Evolutionary conservation across 2,329 filamentous ascomycete species (phyloP).

Genomic region (Fusarium sp.): DNA sequence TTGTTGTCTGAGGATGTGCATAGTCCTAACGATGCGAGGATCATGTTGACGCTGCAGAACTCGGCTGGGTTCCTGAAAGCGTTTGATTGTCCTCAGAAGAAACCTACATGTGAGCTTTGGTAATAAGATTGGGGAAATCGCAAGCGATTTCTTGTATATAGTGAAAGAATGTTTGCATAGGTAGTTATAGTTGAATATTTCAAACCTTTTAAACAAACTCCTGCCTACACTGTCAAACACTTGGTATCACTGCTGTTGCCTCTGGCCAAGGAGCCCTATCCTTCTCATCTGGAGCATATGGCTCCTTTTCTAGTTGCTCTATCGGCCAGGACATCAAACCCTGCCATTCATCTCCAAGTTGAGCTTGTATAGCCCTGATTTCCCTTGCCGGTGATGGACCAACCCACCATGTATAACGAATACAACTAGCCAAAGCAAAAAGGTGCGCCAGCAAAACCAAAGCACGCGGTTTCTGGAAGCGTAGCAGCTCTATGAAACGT

Average conservation of each 20-base stretch:
- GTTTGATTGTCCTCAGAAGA: constrained; percentile 73
- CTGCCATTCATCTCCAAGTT: constrained; percentile 1
- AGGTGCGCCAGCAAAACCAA: constrained; percentile 41
- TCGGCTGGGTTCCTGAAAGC: constrained; percentile 75
- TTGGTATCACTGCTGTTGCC: not conserved
- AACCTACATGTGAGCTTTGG: constrained; percentile 79
- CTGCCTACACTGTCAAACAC: not conserved
- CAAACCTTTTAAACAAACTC: not conserved
- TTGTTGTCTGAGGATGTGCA: constrained; percentile 74
- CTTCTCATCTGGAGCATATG: not conserved
- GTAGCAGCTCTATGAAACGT: constrained; percentile 31
- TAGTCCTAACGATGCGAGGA: constrained; percentile 71
- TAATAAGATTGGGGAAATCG: constrained; percentile 46
- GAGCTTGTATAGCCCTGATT: not conserved
- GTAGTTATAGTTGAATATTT: not conserved
- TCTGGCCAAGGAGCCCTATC: not conserved
- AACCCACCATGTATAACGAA: constrained; percentile 28
- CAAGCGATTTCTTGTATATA: not conserved
- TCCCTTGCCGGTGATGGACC: constrained; percentile 1
- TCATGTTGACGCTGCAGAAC: constrained; percentile 74
- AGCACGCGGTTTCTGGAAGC: constrained; percentile 29
- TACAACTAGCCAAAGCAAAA: constrained; percentile 32
- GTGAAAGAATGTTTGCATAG: not conserved
- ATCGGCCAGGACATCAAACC: constrained; percentile 1
- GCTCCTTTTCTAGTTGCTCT: not conserved